Base-by-base conservation (phyloP, 495 filamentous ascomycete species). In the Talaromyces wortmannii region DNA sequence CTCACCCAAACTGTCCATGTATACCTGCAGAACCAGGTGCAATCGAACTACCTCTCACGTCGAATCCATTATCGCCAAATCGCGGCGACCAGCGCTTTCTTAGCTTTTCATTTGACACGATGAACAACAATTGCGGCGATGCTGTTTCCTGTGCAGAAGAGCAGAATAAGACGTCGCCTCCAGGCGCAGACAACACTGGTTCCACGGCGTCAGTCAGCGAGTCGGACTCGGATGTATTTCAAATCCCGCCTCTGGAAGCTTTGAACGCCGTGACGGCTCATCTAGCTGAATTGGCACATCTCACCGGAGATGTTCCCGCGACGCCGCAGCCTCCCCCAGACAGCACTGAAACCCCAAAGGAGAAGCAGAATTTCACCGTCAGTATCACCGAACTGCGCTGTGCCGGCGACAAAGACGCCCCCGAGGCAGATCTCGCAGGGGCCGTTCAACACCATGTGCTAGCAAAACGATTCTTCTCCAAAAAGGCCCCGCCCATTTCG, bases 401-500 rank as follows among this genome's bases (percentile, higher is more conserved):
- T 42, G 59, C 57, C 8, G 53, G 57, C 48, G 53, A 17, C 42
- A 57, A 17, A 31, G 45, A 36, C 36, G 53, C 57, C 55, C 50
- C 61, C 17, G 48, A 56, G 17, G 15, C 48, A 56, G 82, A 83
- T 31, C 78, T 88, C 56, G 82, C 82, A 3, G 69, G 83, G 40
- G 77, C 79, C 52, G 67, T 84, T 17, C 91, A 96, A 67, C 85
- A 90, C 59, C 82, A 81, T 53, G 86, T 91, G 53, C 85, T 97
- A 50, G 87, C 88, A 10, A 83, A 90, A 31, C 91, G 94, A 55
- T 98, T 98, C 71, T 92, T 92, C 68, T 92, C 89, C 18, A 95
- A 94, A 63, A 80, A 83, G 36, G 83, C 88, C 1, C 94, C 94
- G 8, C 80, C 83, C 2, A 90, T 97, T 52, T 74, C 86, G 8